Evolutionary conservation across 768 basidiomycete species (phyloP).

Genomic region (Amanita phalloides): DNA sequence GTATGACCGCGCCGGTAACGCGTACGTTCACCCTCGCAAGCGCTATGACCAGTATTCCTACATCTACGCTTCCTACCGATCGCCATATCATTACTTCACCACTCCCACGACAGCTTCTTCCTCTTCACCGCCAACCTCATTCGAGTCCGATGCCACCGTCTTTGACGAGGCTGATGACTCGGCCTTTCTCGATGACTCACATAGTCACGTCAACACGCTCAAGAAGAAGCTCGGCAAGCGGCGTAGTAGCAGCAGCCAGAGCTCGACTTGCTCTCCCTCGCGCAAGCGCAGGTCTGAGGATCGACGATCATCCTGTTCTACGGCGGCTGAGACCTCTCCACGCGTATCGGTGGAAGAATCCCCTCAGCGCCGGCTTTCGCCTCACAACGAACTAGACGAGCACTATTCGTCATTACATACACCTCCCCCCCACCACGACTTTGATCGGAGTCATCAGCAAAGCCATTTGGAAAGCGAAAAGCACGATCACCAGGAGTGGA

Average conservation of each 20-base stretch:
- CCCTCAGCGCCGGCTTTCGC: neutral
- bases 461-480: conserved; percentile 9
- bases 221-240: conserved; percentile 10
- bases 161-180: conserved; percentile 20
- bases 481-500: conserved; percentile 21
- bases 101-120: conserved; percentile 13
- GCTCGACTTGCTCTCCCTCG: conserved; percentile 6
- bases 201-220: conserved; percentile 9
- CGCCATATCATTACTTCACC: conserved; percentile 8
- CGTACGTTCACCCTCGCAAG: conserved; percentile 7
- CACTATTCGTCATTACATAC: neutral
- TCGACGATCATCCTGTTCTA: conserved; percentile 3
- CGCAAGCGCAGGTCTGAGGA: conserved; percentile 5
- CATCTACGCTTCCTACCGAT: conserved; percentile 5
- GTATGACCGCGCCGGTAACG: conserved; percentile 6
- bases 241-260: conserved; percentile 7
- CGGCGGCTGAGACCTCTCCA: neutral
- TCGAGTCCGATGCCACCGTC: conserved; percentile 17
- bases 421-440: neutral
- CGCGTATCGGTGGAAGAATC: conserved; percentile 1
- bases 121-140: conserved; percentile 15
- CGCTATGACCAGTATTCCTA: conserved; percentile 5
- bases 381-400: conserved; percentile 4
- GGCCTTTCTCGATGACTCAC: conserved; percentile 15
- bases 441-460: neutral